Conservation (phyloP, 257 asterid genomes). For the Handroanthus guayacan region DNA sequence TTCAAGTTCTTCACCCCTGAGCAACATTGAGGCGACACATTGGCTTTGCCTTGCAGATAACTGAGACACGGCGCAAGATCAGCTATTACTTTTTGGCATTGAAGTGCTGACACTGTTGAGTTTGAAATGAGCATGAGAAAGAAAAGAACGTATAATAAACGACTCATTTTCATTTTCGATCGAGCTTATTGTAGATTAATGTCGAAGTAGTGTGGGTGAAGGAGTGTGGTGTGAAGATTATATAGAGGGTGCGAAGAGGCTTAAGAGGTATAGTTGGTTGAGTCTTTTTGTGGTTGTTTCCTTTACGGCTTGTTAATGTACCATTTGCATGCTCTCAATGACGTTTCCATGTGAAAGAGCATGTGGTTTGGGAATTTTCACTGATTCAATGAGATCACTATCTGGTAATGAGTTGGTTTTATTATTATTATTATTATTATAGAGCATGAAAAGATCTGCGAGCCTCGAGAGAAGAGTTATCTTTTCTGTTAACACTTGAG, state of each 20-base stretch:
- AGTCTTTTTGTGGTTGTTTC: constrained; percentile 27
- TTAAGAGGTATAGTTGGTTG: constrained; percentile 1
- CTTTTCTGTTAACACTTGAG: too few species aligned
- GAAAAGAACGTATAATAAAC: background rate
- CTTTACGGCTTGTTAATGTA: constrained; percentile 22
- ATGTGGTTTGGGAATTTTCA: too few species aligned
- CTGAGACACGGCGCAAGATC: constrained; percentile 29
- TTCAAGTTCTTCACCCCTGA: constrained; percentile 30
- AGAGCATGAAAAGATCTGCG: too few species aligned
- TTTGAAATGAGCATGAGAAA: constrained; percentile 28
- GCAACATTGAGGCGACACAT: constrained; percentile 29
- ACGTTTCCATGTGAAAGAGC: too few species aligned
- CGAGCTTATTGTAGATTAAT: background rate
- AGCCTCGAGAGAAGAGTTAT: too few species aligned
- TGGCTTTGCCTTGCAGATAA: constrained; percentile 31
- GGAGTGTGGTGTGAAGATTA: constrained; percentile 14
- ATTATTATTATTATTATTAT: too few species aligned
- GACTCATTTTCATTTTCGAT: constrained; percentile 22
- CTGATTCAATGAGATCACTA: too few species aligned
- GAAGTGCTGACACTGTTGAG: constrained; percentile 26
- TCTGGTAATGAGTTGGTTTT: too few species aligned
- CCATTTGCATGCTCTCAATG: constrained; percentile 33
- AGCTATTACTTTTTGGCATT: constrained; percentile 9
- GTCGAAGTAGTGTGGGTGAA: background rate
- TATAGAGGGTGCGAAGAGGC: constrained; percentile 11